Evolutionary conservation across 768 basidiomycete species (phyloP).

Genomic region (Leccinum obscurum): DNA sequence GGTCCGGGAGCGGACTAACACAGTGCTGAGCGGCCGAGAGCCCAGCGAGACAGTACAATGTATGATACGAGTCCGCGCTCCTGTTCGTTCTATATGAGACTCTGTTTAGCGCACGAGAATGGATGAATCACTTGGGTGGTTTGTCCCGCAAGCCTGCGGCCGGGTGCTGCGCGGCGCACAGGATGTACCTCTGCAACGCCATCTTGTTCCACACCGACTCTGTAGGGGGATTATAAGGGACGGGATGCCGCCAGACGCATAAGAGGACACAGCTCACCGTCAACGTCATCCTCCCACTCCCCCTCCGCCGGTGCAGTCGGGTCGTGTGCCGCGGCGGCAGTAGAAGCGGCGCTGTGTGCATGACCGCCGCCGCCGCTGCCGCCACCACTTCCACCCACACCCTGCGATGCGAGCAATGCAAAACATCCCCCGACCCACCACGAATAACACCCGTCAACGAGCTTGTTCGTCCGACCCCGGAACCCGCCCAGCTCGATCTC

Average conservation of each 20-base stretch:
- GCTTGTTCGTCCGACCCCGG: constrained; percentile 90
- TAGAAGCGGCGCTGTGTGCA: neutral
- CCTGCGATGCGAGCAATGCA: constrained; percentile 64
- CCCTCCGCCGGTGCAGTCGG: constrained; percentile 27
- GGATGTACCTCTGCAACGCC: constrained; percentile 85
- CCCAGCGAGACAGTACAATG: constrained; percentile 89
- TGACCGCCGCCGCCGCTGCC: neutral
- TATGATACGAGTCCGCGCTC: constrained; percentile 93
- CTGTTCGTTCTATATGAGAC: constrained; percentile 40
- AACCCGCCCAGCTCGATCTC: constrained; percentile 90
- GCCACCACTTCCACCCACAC: constrained; percentile 31
- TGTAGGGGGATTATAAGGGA: constrained; percentile 2
- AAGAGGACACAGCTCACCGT: constrained; percentile 47
- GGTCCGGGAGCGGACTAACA: constrained; percentile 48
- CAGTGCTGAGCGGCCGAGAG: constrained; percentile 87
- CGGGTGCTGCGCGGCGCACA: constrained; percentile 83
- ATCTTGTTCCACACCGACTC: constrained; percentile 56
- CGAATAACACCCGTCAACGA: constrained; percentile 99
- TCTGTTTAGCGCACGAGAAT: neutral
- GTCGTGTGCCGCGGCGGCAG: neutral
- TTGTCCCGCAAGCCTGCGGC: constrained; percentile 92
- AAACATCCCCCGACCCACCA: constrained; percentile 99
- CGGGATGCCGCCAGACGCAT: neutral
- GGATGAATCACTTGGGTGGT: constrained; percentile 75
- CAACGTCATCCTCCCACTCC: constrained; percentile 74